Evolutionary conservation across 768 basidiomycete species (phyloP), one percentile per base, ranked within the genome.

Genomic region (Tricholoma flavovirens): DNA sequence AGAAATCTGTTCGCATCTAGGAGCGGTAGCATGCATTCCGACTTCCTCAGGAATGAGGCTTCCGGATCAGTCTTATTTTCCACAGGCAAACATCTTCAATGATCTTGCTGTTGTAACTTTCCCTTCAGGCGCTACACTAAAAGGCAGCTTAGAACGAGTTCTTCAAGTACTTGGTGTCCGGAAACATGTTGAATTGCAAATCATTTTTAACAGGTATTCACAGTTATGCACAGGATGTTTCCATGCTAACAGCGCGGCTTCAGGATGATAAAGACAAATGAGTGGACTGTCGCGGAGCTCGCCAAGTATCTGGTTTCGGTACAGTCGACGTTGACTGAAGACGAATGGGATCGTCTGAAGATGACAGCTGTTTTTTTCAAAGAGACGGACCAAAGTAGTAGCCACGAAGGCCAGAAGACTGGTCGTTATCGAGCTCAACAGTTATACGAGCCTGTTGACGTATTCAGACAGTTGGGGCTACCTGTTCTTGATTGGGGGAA

Each of bases 401-500:
- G 63, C 53, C 40, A 60, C 49, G 58, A 62, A 52, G 55, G 50
- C 48, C 55, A 69, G 56, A 81, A 79, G 61, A 68, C 70, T 6
- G 60, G 64, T 17, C 75, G 91, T 19, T 81, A 75, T 63, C 83
- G 76, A 40, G 90, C 93, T 0, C 73, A 77, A 32, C 83, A 91
- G 54, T 75, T 99, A 4, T 98, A 95, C 63, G 96, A 98, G 65
- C 96, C 97, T 1, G 60, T 77, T 1, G 85, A 87, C 33, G 74
- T 78, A 2, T 83, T 94, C 54, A 80, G 91, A 12, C 76, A 81
- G 49, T 73, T 98, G 5, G 81, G 82, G 7, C 71, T 98, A 21
- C 93, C 95, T 3, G 66, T 97, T 2, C 76, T 98, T 42, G 92
- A 93, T 61, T 99, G 96, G 96, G 87, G 88, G 1, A 75, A 74